These are phyloP conservation scores for Chlamydomonas schloesseri DNA, from an alignment of 139 green algal species.

Conservation along the genomic window DNA sequence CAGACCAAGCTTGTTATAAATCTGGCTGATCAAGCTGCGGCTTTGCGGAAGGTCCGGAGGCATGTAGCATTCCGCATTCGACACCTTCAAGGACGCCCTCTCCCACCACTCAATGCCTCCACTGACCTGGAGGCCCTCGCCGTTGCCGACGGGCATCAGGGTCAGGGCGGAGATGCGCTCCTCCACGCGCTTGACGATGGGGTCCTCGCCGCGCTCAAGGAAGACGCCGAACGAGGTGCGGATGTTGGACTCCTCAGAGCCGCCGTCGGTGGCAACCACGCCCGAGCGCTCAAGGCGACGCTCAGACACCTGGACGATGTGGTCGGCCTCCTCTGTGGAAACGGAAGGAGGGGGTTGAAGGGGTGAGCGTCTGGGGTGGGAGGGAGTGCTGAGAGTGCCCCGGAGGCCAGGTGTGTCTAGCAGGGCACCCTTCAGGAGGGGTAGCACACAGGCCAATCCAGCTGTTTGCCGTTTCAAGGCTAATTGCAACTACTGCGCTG, in stretches of 20 bases:
- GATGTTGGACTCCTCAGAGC: constrained; percentile 50
- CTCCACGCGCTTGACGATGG: constrained; percentile 60
- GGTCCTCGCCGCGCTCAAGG: constrained; percentile 50
- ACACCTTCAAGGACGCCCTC: too few species aligned
- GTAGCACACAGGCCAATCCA: too few species aligned
- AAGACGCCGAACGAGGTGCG: constrained; percentile 60
- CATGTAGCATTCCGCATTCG: too few species aligned
- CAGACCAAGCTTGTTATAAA: too few species aligned
- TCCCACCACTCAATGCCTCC: too few species aligned
- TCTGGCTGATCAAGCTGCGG: too few species aligned
- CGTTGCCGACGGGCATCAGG: constrained; percentile 59
- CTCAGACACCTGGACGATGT: constrained; percentile 48
- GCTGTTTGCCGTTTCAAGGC: too few species aligned
- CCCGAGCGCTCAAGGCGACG: constrained; percentile 44
- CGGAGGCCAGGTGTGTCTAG: too few species aligned
- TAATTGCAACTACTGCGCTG: too few species aligned
- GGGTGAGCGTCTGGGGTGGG: not conserved
- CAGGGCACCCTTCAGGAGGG: too few species aligned
- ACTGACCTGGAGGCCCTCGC: constrained; percentile 86
- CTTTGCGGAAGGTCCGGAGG: too few species aligned
- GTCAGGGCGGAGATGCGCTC: constrained; percentile 63
- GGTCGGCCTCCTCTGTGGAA: constrained; percentile 54
- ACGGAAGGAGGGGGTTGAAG: too few species aligned
- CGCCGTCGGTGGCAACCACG: constrained; percentile 53
- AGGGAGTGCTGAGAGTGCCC: not conserved